Evolutionary conservation across 352 stramenopile genomes (phyloP), one percentile per base, ranked within the genome.

Genomic region (Phytophthora idaei): DNA sequence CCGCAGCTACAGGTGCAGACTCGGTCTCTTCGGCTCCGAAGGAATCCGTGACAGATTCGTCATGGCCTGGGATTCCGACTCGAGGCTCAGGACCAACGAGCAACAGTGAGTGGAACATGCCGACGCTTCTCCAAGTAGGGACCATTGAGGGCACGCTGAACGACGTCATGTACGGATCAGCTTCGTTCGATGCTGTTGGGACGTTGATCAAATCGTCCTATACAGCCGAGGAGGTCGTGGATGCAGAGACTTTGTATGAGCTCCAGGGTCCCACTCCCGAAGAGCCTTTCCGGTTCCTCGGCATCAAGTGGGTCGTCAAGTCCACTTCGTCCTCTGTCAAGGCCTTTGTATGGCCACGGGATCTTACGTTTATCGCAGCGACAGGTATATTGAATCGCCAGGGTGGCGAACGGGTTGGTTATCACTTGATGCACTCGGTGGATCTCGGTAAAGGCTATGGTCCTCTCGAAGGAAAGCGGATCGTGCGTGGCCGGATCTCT

Each of bases 381-480:
- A 86, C 78, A 47, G 80, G 82, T 15, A 66, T 87, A 12, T 71
- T 81, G 8, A 65, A 72, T 44, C 79, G 76, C 2, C 48, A 66
- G 1, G 65, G 67, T 10, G 78, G 78, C 5, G 78, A 87, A 45
- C 74, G 81, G 12, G 61, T 89, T 14, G 82, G 82, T 3, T 89
- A 81, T 69, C 71, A 87, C 31, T 53, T 91, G 44, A 81, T 80
- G 69, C 75, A 80, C 61, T 85, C 77, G 37, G 65, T 87, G 3
- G 67, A 81, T 27, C 47, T 83, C 14, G 73, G 75, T 7, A 67
- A 54, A 51, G 52, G 57, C 2, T 79, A 62, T 37, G 69, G 76
- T 42, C 67, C 75, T 41, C 61, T 78, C 21, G 47, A 73, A 44
- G 60, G 69, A 29, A 68, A 69, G 45, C 41, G 62, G 31, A 67